Base-by-base conservation (phyloP, 2,329 filamentous ascomycete species). In the Elsinoe perseae region DNA sequence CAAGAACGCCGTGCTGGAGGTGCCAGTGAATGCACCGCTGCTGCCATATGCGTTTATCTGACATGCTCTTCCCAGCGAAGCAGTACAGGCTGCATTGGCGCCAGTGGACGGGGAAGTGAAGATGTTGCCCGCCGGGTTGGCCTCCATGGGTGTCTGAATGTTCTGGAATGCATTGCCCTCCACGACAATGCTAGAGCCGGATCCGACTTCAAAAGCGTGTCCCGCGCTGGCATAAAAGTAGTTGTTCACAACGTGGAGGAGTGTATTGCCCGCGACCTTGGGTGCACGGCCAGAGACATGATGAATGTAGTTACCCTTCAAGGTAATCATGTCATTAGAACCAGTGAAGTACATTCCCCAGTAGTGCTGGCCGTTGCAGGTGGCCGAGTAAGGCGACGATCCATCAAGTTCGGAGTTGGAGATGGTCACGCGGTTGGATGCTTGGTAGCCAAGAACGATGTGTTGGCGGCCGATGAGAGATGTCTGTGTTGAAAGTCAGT, bases 171-270 rank as follows among this genome's bases (percentile, higher is more conserved):
- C 55, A 28, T 57, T 57, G 36, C 64, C 65, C 43, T 66, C 64
- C 25, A 64, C 56, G 20, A 66, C 57, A 10, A 63, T 50, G 21
- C 61, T 64, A 14, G 64, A 63, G 38, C 69, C 71, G 48, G 64
- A 59, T 59, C 66, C 69, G 55, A 65, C 66, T 60, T 81, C 81
- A 65, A 83, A 82, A n/a, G 79, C 77, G 68, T 83, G 81, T 50
- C 77, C 77, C 18, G 69, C 65, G 67, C 76, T 78, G 64, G 76
- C 72, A 65, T 79, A 73, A 71, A 74, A 82, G 75, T 79, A 81
- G 74, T 83, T 83, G 77, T 82, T 83, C 65, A 81, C 78, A 40
- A 77, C 78, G 68, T 84, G 81, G 54, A 83, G 70, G 43, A 81
- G 74, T 56, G 80, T 80, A 66, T 78, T 78, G 18, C 73, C 73